Conservation (phyloP, 2,329 filamentous ascomycete species). For the Talaromyces amestolkiae region DNA sequence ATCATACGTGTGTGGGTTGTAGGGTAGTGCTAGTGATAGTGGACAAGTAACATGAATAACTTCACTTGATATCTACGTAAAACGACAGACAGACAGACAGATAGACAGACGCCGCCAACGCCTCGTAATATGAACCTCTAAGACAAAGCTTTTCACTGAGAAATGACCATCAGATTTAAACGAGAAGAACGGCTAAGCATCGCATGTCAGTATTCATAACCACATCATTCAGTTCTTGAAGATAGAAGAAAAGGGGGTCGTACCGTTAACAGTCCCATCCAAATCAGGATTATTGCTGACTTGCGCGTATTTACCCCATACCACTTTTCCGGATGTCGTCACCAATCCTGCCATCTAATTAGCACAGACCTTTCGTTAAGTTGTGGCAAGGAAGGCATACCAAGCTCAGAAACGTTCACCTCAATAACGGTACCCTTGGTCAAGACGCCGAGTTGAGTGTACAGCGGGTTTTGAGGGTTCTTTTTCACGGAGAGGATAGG, state of each 20-base stretch:
- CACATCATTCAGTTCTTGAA: background rate
- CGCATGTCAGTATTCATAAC: background rate
- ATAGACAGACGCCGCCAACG: background rate
- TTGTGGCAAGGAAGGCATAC: background rate
- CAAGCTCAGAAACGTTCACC: constrained; percentile 85
- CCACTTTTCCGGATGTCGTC: constrained; percentile 86
- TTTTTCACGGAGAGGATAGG: constrained; percentile 77
- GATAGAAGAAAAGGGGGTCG: constrained; percentile 19
- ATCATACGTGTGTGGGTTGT: background rate
- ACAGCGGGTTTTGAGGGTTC: constrained; percentile 84
- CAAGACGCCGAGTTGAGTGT: constrained; percentile 87
- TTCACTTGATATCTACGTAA: background rate
- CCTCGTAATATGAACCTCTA: background rate
- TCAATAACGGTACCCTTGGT: constrained; percentile 83
- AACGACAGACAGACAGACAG: background rate
- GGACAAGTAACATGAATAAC: background rate
- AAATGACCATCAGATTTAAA: constrained; percentile 3
- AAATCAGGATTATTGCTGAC: constrained; percentile 57
- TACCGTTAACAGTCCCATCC: constrained; percentile 61
- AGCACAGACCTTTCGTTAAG: background rate
- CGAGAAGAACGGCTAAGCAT: constrained; percentile 16
- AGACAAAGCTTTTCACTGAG: background rate
- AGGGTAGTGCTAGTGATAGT: background rate
- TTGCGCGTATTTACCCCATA: constrained; percentile 84
- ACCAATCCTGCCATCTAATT: constrained; percentile 61